Conservation (phyloP, 2,329 filamentous ascomycete species). For the Penicillium psychrosexuale region DNA sequence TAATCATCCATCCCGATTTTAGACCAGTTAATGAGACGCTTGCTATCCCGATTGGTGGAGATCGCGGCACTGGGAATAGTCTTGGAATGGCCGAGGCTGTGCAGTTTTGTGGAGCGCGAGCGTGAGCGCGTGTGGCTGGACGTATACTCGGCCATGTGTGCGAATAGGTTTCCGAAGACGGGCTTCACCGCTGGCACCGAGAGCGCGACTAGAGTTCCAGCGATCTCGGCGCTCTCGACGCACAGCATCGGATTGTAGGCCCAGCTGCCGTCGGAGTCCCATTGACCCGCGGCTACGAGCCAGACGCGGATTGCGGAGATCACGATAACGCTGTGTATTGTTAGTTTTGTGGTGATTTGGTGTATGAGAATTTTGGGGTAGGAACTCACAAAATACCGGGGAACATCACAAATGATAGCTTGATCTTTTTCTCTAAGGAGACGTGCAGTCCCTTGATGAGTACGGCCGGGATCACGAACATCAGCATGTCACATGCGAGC, state of each 20-base stretch:
- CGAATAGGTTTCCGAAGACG: constrained; percentile 36
- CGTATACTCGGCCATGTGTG: constrained; percentile 22
- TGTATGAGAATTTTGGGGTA: neutral
- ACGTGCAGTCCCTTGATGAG: constrained; percentile 50
- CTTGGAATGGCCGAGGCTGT: constrained; percentile 14
- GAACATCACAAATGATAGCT: constrained; percentile 49
- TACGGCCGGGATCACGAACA: constrained; percentile 51
- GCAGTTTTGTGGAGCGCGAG: constrained; percentile 13
- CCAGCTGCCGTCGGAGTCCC: constrained; percentile 50
- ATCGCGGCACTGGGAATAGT: constrained; percentile 11
- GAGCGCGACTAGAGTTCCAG: constrained; percentile 50
- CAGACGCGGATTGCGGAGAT: constrained; percentile 50
- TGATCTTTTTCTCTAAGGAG: constrained; percentile 45
- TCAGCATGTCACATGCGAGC: constrained; percentile 49
- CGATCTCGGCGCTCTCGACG: constrained; percentile 52
- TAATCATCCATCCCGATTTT: constrained; percentile 22
- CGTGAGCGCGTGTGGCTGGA: constrained; percentile 23
- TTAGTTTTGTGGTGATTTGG: constrained; percentile 1
- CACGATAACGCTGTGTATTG: constrained; percentile 44
- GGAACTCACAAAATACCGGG: constrained; percentile 49
- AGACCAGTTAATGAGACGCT: constrained; percentile 23
- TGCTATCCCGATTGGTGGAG: constrained; percentile 21
- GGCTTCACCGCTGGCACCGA: constrained; percentile 53
- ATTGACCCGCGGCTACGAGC: constrained; percentile 49
- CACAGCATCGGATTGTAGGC: constrained; percentile 51